Percentiles rank a stretch among this genome's conserved stretches.
phyloP scores from a whole-genome alignment of 345 rosid genomes.

The Physaria fendleri region DNA sequence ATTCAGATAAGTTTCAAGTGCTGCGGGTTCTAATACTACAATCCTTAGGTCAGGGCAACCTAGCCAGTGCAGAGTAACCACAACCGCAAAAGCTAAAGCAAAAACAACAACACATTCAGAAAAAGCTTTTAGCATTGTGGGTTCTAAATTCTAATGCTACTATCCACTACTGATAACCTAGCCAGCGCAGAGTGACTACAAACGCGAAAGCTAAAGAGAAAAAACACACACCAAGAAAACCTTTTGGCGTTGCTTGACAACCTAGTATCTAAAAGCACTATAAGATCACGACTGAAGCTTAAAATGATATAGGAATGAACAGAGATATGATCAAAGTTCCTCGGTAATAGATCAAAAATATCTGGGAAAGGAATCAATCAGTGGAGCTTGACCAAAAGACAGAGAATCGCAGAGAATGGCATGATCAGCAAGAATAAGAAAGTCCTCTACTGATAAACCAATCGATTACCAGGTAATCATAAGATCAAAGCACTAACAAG shows the following conservation, averaged over 20 bases:
- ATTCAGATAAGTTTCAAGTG: background rate
- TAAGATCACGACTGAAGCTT: background rate
- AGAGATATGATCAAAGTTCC: background rate
- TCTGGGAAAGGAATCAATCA: background rate
- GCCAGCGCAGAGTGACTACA: too few relatives aligned
- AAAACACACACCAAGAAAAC: too few relatives aligned
- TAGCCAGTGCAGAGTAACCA: too few relatives aligned
- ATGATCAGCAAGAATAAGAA: background rate
- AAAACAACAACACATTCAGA: too few relatives aligned
- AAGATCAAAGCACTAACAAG: background rate
- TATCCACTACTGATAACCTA: too few relatives aligned
- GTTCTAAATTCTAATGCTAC: too few relatives aligned
- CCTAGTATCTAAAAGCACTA: constrained; percentile 1
- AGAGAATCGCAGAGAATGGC: background rate
- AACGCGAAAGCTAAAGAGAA: too few relatives aligned
- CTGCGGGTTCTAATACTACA: background rate
- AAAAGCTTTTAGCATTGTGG: too few relatives aligned
- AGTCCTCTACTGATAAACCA: background rate
- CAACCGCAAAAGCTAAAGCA: too few relatives aligned
- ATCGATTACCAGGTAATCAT: background rate
- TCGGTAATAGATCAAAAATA: too few relatives aligned
- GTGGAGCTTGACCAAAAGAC: background rate
- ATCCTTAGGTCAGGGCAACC: too few relatives aligned
- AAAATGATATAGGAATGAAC: background rate
- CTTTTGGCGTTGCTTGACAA: too few relatives aligned